phyloP scores from a whole-genome alignment of 176 grass and related monocot species.

The Oryza glaberrima region DNA sequence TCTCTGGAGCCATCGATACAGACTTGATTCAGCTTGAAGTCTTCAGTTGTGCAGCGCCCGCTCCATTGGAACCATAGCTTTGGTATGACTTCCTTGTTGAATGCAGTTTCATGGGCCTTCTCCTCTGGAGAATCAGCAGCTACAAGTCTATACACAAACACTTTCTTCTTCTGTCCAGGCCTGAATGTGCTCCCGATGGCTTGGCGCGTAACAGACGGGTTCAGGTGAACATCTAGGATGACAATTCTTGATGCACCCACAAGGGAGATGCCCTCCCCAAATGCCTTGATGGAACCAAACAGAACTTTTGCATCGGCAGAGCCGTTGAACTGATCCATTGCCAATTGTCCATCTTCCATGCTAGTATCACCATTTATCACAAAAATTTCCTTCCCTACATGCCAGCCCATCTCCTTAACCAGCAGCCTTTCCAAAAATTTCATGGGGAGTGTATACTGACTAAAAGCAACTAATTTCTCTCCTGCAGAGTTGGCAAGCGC shows the following conservation, averaged over 20 bases:
- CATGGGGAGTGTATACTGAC: constrained; percentile 79
- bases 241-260: constrained; percentile 85
- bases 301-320: constrained; percentile 85
- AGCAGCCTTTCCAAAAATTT: constrained; percentile 88
- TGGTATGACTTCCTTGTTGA: constrained; percentile 74
- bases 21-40: constrained; percentile 62
- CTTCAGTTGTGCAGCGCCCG: constrained; percentile 46
- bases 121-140: constrained; percentile 63
- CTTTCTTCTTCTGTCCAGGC: constrained; percentile 86
- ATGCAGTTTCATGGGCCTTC: constrained; percentile 50
- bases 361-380: constrained; percentile 73
- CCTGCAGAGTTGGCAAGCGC: constrained; percentile 70
- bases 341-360: constrained; percentile 67
- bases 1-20: constrained; percentile 47
- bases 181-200: constrained; percentile 87
- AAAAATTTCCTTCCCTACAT: constrained; percentile 88
- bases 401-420: constrained; percentile 79
- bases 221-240: constrained; percentile 84
- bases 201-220: constrained; percentile 88
- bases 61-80: constrained; percentile 94
- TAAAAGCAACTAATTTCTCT: constrained; percentile 88
- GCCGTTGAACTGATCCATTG: constrained; percentile 77
- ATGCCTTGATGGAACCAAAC: constrained; percentile 89
- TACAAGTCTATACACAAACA: constrained; percentile 74
- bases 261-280: constrained; percentile 85